A percentile compares a stretch with the other conserved stretches of the same genome.
These are phyloP conservation scores for Passalora sequoiae DNA, from an alignment of 2,329 filamentous ascomycete genomes.

Conservation along the genomic window DNA sequence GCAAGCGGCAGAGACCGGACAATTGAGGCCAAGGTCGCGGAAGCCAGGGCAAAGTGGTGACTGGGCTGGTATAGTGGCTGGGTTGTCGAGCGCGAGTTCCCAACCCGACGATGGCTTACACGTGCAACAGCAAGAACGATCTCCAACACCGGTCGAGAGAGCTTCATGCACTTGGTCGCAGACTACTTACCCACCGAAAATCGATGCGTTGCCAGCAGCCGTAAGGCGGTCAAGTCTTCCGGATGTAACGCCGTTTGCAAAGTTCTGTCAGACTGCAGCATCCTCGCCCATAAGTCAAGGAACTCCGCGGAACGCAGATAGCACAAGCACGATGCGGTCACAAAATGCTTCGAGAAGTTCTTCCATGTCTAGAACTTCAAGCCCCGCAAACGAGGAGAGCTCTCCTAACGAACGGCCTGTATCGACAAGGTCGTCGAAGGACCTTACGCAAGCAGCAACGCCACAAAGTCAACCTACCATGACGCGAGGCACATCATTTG, in stretches of 20 bases:
- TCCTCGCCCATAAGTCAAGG: conserved; percentile 16
- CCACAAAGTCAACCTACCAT: neutral
- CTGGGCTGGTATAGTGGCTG: conserved; percentile 13
- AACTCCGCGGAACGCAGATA: neutral
- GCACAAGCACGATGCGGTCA: neutral
- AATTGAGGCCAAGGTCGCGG: conserved; percentile 36
- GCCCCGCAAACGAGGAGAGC: neutral
- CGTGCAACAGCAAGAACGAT: conserved; percentile 3
- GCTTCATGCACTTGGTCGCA: conserved; percentile 2
- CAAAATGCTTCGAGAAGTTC: neutral
- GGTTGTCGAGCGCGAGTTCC: neutral
- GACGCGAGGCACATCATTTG: conserved; percentile 22
- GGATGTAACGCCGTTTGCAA: conserved; percentile 30
- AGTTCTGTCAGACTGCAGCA: conserved; percentile 31
- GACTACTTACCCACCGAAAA: conserved; percentile 15
- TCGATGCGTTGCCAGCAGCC: conserved; percentile 26
- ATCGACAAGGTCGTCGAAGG: neutral
- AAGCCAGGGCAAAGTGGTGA: conserved; percentile 17
- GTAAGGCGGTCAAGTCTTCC: conserved; percentile 28
- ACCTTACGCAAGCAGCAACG: neutral
- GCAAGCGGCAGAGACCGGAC: conserved; percentile 48
- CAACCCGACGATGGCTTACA: conserved; percentile 12
- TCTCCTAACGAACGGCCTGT: conserved; percentile 1
- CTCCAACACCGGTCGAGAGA: conserved; percentile 6
- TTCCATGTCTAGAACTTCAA: neutral